These are phyloP conservation scores for Salix suchowensis DNA, from an alignment of 345 rosid species.

Conservation along the genomic window DNA sequence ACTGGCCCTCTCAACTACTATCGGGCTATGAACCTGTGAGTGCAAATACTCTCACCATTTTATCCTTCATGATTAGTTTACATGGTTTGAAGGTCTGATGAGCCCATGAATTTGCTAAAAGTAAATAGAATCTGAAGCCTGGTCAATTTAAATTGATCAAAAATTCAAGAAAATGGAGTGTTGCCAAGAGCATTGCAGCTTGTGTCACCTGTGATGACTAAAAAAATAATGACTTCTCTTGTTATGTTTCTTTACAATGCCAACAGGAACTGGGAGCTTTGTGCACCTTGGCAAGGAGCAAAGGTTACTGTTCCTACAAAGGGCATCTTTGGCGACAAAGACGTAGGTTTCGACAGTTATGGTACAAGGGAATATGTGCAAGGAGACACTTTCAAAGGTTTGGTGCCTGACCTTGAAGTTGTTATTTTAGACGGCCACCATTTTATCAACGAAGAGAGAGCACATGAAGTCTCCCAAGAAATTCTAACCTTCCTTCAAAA, in stretches of 20 bases:
- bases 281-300: slow-evolving; percentile 50
- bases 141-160: too few relatives aligned
- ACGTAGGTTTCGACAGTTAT: slow-evolving; percentile 32
- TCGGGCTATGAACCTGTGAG: slow-evolving; percentile 59
- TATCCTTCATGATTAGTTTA: too few relatives aligned
- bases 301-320: slow-evolving; percentile 51
- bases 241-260: not conserved
- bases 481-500: slow-evolving; percentile 45
- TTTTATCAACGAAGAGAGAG: slow-evolving; percentile 55
- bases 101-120: too few relatives aligned
- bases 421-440: slow-evolving; percentile 49
- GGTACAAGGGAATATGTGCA: slow-evolving; percentile 36
- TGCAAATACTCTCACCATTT: not conserved
- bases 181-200: too few relatives aligned
- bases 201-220: not conserved
- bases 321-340: slow-evolving; percentile 50
- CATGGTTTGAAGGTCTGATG: too few relatives aligned
- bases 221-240: too few relatives aligned
- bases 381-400: slow-evolving; percentile 48
- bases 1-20: slow-evolving; percentile 58
- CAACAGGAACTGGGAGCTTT: slow-evolving; percentile 63
- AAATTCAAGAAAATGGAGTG: not conserved
- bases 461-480: slow-evolving; percentile 48
- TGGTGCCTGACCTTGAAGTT: slow-evolving; percentile 54
- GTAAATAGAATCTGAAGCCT: too few relatives aligned